Conservation (phyloP, 176 grass and related monocot species). For the Neostapfia colusana region DNA sequence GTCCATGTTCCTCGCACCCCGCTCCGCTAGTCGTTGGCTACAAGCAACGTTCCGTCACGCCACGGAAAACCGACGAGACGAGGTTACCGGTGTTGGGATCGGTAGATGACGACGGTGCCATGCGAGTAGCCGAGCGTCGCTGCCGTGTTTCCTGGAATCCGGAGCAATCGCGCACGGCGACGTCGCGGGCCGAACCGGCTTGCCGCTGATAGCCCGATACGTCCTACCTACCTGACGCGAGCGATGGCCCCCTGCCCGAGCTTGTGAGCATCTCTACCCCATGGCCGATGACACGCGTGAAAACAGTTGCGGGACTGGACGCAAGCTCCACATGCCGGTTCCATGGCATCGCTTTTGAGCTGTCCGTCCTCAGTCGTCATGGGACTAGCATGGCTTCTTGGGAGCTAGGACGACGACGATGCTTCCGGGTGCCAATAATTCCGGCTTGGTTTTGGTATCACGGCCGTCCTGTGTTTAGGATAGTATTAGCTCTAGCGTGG, state of each 20-base stretch:
- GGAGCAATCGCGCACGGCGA: neutral
- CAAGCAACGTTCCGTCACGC: no score
- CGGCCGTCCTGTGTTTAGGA: neutral
- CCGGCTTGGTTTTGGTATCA: neutral
- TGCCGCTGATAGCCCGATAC: neutral
- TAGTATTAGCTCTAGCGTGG: neutral
- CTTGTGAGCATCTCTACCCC: neutral
- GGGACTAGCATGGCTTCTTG: neutral
- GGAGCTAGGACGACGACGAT: neutral
- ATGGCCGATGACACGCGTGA: neutral
- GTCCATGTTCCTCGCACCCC: no score
- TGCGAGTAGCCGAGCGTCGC: no score
- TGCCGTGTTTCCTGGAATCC: neutral
- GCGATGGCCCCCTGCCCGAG: neutral
- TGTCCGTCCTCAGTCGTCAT: constrained; percentile 9
- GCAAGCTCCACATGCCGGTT: constrained; percentile 20
- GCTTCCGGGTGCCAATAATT: neutral
- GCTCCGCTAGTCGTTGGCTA: no score
- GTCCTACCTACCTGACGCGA: neutral
- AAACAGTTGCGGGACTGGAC: constrained; percentile 26
- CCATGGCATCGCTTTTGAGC: constrained; percentile 35
- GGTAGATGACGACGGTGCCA: no score
- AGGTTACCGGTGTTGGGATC: no score
- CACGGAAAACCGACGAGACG: no score
- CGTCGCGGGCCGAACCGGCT: neutral